phyloP scores from a whole-genome alignment of 345 rosid genomes.

The Euclidium syriacum region DNA sequence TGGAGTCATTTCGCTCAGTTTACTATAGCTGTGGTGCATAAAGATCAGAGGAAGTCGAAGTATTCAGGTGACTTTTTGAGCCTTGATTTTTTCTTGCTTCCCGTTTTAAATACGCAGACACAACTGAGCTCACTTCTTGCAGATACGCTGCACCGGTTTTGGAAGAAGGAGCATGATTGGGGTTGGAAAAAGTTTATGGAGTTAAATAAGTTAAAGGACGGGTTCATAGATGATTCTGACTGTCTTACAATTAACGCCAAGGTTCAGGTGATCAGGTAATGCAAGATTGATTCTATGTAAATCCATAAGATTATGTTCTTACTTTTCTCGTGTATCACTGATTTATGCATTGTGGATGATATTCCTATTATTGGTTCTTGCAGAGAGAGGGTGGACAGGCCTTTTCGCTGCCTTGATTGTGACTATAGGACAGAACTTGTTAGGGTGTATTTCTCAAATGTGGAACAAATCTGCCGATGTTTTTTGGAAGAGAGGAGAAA shows the following conservation, averaged over 20 bases:
- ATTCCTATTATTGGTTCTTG: constrained; percentile 8
- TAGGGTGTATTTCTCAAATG: constrained; percentile 84
- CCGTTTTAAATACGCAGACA: constrained; percentile 11
- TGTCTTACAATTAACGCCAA: constrained; percentile 89
- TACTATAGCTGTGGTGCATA: constrained; percentile 94
- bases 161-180: constrained; percentile 99
- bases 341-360: neutral
- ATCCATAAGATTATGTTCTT: neutral
- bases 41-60: constrained; percentile 82
- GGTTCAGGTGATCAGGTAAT: constrained; percentile 95
- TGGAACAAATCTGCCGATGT: constrained; percentile 83
- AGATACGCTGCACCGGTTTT: constrained; percentile 96
- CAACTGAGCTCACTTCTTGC: constrained; percentile 33
- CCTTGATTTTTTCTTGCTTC: neutral
- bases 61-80: constrained; percentile 53
- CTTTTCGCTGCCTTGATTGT: constrained; percentile 95
- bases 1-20: constrained; percentile 99
- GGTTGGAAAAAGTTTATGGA: constrained; percentile 99
- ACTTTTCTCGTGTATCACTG: neutral
- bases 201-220: constrained; percentile 74
- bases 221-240: constrained; percentile 80
- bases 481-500: constrained; percentile 85
- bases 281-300: neutral
- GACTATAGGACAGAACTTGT: constrained; percentile 90
- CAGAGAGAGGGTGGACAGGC: constrained; percentile 91